Evolutionary conservation across 2,329 filamentous ascomycete genomes (phyloP), one percentile per base, ranked within the genome.

Genomic region (Pyrenochaeta sp.): DNA sequence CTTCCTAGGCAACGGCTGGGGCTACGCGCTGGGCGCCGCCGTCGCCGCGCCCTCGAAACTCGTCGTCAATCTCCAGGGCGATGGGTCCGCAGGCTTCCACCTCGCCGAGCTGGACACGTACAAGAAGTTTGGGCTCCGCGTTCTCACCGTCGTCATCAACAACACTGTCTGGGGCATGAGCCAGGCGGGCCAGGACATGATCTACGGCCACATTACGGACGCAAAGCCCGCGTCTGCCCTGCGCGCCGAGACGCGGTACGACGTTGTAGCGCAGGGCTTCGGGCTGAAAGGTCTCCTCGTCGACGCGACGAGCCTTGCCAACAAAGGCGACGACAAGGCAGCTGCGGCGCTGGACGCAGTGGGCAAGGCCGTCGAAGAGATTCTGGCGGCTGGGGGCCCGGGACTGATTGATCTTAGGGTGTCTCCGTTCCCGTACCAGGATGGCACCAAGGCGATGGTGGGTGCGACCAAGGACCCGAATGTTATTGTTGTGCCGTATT

Each of bases 401-500:
- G 64, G 60, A 8, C 58, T 72, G 39, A 60, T 77, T 35, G 73
- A 77, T 51, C 41, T 77, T 45, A 68, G 77, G 35, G 73, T 77
- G 4, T 69, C 65, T 22, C 39, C 34, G 2, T 30, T 41, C 6
- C 58, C 58, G 35, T 42, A 43, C 17, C 72, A 69, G 13, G 63
- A 65, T 11, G 58, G 49, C 20, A 73, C 71, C 6, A 61, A 61
- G 46, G 56, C 58, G 1, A 77, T 77, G 75, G 72, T 77, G n/a
- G 71, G 72, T 2, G 59, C 64, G 47, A 74, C 72, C 3, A 63
- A 71, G 9, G 72, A 76, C 56, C 63, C 65, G 31, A 62, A 75
- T 49, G 67, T 72, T 22, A 74, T 78, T 45, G 74, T 77, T 18
- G 74, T 78, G 39, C 75, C 75, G 3, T 78, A 78, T 49, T 77